Evolutionary conservation across 768 basidiomycete species (phyloP).

Genomic region (Mycena kentingensis): DNA sequence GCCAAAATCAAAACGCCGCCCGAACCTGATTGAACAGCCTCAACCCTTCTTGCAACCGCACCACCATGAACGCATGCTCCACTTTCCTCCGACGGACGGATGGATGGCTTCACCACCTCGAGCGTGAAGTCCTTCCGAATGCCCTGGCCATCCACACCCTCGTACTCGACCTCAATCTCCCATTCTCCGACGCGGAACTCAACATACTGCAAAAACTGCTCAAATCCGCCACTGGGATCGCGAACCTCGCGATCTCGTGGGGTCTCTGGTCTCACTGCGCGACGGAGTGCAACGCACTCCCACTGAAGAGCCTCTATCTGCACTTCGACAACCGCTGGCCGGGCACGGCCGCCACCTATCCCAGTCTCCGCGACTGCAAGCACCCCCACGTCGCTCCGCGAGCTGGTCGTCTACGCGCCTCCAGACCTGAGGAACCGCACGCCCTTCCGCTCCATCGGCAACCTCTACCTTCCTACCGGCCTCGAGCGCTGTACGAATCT

Average conservation of each 20-base stretch:
- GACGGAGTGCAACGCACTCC: conserved; percentile 1
- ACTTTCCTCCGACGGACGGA: no score
- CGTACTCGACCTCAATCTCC: no score
- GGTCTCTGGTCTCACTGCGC: conserved; percentile 1
- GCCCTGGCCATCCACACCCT: no score
- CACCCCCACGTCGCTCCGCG: background rate
- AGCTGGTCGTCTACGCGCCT: conserved; percentile 6
- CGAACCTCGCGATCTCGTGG: conserved; percentile 5
- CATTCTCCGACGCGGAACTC: no score
- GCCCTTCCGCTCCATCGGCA: background rate
- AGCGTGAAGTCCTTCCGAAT: no score
- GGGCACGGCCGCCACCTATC: background rate
- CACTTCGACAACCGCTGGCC: no score
- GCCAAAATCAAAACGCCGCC: no score
- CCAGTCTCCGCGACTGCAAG: background rate
- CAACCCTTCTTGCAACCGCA: no score
- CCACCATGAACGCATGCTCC: no score
- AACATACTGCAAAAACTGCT: no score
- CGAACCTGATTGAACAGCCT: no score
- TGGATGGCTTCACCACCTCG: no score
- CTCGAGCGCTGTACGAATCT: conserved; percentile 4
- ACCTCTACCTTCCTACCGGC: conserved; percentile 4
- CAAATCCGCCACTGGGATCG: background rate
- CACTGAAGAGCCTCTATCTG: conserved; percentile 7
- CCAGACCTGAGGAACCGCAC: background rate